A percentile compares a stretch with the other conserved stretches of the same genome.
These are phyloP conservation scores for Trichomonas vaginalis DNA, from an alignment of 208 protist species.

Conservation along the genomic window DNA sequence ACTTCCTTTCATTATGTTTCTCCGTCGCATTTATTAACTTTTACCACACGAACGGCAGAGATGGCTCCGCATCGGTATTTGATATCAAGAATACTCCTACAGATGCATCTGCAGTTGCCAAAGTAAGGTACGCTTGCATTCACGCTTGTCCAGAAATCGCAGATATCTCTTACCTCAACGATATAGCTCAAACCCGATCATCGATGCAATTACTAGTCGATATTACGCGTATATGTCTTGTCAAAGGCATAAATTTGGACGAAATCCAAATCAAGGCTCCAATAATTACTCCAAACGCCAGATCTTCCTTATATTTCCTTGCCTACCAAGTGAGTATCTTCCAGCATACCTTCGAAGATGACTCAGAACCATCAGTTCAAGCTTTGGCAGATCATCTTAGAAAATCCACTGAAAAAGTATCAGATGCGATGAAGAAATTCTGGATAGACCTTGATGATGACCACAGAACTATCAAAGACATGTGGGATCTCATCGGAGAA, in stretches of 20 bases:
- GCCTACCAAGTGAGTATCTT: background rate
- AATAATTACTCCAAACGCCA: background rate
- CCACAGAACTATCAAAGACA: background rate
- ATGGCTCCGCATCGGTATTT: background rate
- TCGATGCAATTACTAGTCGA: background rate
- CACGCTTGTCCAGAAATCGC: background rate
- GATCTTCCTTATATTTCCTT: background rate
- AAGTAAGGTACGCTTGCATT: background rate
- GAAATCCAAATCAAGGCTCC: background rate
- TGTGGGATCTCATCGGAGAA: background rate
- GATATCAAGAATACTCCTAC: background rate
- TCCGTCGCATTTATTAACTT: background rate
- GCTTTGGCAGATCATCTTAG: background rate
- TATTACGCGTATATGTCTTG: background rate
- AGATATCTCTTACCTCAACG: background rate
- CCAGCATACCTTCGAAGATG: background rate
- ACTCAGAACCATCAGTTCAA: background rate
- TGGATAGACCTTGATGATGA: background rate
- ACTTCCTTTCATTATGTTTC: background rate
- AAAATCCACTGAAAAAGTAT: background rate
- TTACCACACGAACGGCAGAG: background rate
- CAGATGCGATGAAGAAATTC: background rate
- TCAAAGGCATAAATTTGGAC: background rate
- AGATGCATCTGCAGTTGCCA: background rate
- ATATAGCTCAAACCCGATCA: background rate